Evolutionary conservation across 352 stramenopile species (phyloP).

Genomic region (Globisporangium cystogenes): DNA sequence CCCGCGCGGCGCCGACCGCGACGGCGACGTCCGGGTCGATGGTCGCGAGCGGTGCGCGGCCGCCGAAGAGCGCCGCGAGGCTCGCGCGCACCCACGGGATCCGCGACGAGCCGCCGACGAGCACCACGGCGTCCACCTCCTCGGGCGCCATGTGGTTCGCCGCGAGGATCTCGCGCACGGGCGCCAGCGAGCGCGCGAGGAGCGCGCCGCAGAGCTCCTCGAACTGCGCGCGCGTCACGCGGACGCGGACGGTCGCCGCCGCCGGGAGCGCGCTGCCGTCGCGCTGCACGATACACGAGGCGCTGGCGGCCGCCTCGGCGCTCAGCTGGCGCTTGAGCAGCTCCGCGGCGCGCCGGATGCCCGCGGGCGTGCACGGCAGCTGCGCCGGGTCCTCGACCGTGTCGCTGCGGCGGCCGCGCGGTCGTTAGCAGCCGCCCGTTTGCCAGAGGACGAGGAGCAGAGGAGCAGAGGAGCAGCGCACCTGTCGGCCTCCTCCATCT

Average conservation of each 20-base stretch:
- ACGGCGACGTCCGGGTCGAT: constrained; percentile 72
- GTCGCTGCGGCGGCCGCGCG: constrained; percentile 3
- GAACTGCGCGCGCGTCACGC: constrained; percentile 38
- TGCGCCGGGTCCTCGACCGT: constrained; percentile 13
- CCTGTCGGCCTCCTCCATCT: constrained; percentile 16
- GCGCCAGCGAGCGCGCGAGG: constrained; percentile 50
- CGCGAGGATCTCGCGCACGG: constrained; percentile 43
- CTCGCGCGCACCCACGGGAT: constrained; percentile 81
- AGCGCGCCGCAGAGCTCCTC: constrained; percentile 38
- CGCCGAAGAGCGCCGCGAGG: constrained; percentile 43
- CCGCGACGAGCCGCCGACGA: constrained; percentile 93
- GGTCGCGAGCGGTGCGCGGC: constrained; percentile 32
- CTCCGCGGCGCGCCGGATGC: constrained; percentile 50
- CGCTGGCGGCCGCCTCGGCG: constrained; percentile 14
- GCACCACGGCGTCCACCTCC: constrained; percentile 93
- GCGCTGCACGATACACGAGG: constrained; percentile 25
- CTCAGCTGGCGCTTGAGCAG: constrained; percentile 51
- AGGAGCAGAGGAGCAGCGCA: constrained; percentile 2
- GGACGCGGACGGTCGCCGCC: constrained; percentile 8
- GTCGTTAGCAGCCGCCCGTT: no score
- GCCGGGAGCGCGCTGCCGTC: not conserved
- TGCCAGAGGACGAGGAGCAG: no score
- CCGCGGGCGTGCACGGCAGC: constrained; percentile 44
- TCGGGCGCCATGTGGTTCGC: constrained; percentile 59
- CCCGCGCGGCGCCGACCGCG: constrained; percentile 50